Percentiles rank a stretch among this genome's conserved stretches.
Conservation (phyloP, 306 rosid species). For the Vigna unguiculata region DNA sequence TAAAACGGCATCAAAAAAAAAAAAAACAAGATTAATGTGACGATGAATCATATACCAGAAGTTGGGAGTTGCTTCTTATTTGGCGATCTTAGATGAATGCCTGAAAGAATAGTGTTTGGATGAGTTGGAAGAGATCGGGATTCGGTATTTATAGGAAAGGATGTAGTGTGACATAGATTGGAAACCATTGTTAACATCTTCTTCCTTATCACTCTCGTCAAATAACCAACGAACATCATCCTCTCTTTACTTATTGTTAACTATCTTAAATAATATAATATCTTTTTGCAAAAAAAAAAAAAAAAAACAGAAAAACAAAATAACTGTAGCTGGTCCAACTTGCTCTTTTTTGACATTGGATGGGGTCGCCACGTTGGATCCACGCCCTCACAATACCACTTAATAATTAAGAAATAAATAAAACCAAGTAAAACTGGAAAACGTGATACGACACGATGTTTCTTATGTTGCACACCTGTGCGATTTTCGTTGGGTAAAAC, state of each 20-base stretch:
- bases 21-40: not conserved
- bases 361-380: slow-evolving; percentile 59
- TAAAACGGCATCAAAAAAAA: not conserved
- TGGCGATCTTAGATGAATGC: not conserved
- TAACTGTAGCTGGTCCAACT: not conserved
- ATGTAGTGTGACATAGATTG: slow-evolving; percentile 15
- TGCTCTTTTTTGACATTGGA: slow-evolving; percentile 28
- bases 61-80: not conserved
- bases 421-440: not conserved
- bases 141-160: slow-evolving; percentile 69
- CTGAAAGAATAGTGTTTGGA: slow-evolving; percentile 32
- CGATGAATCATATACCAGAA: slow-evolving; percentile 61
- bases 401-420: not conserved
- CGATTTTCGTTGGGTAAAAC: slow-evolving; percentile 4
- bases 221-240: not conserved
- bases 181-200: slow-evolving; percentile 61
- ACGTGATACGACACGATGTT: not conserved
- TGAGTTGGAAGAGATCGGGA: slow-evolving; percentile 3
- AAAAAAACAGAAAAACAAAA: too few relatives aligned
- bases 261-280: slow-evolving; percentile 14
- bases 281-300: too few relatives aligned
- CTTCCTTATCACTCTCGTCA: slow-evolving; percentile 31
- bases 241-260: slow-evolving; percentile 20
- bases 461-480: slow-evolving; percentile 20
- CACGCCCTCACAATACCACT: slow-evolving; percentile 48